Percentiles rank a stretch among this genome's conserved stretches.
Evolutionary conservation across 2,329 filamentous ascomycete genomes (phyloP).

Genomic region (Allantophomopsis cytisporea): DNA sequence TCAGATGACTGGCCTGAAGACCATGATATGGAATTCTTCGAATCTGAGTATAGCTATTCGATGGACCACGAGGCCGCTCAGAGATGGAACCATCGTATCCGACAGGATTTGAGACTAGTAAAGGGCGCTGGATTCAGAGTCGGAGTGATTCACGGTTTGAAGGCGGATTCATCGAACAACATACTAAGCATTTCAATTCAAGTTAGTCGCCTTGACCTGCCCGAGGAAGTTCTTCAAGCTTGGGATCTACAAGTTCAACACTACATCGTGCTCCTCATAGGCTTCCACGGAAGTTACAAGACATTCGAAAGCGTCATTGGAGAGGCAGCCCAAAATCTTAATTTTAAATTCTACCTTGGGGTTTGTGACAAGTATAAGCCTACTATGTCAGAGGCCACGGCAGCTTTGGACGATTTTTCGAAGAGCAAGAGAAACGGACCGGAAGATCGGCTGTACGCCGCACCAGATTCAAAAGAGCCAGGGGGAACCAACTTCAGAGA

Average conservation of each 20-base stretch:
- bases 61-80: slow-evolving; percentile 2
- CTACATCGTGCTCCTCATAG: slow-evolving; percentile 62
- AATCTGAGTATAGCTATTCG: too few relatives aligned
- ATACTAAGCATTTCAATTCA: slow-evolving; percentile 56
- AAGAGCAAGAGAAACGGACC: slow-evolving; percentile 2
- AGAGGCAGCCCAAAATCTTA: slow-evolving; percentile 20
- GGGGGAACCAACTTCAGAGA: slow-evolving; percentile 29
- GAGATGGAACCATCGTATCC: slow-evolving; percentile 25
- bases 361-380: slow-evolving; percentile 65
- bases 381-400: slow-evolving; percentile 25
- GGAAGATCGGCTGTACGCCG: not conserved
- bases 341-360: slow-evolving; percentile 52
- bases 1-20: too few relatives aligned
- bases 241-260: slow-evolving; percentile 58
- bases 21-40: too few relatives aligned
- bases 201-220: slow-evolving; percentile 56
- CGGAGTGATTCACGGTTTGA: slow-evolving; percentile 41
- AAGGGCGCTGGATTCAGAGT: slow-evolving; percentile 58
- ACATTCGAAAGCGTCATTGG: slow-evolving; percentile 37
- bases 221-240: slow-evolving; percentile 60
- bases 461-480: not conserved
- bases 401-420: slow-evolving; percentile 18
- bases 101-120: slow-evolving; percentile 44
- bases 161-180: slow-evolving; percentile 23
- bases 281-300: slow-evolving; percentile 48